A percentile compares a stretch with the other conserved stretches of the same genome.
phyloP scores from a whole-genome alignment of 2,329 filamentous ascomycete genomes.

The Teratosphaeria viscida region DNA sequence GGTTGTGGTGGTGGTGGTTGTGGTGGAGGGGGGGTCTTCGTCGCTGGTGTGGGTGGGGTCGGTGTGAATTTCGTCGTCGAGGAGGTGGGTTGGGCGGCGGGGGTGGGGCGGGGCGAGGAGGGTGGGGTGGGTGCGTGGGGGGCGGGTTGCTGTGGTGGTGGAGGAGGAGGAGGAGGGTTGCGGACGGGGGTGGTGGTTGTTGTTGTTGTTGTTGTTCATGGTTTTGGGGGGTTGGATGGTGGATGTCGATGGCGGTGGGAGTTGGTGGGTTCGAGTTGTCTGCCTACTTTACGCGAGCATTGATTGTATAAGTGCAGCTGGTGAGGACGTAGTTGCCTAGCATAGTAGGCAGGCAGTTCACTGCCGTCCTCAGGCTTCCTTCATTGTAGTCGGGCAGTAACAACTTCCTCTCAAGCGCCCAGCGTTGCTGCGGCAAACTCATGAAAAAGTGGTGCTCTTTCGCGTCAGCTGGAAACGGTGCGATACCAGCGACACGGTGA shows the following conservation, averaged over 20 bases:
- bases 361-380: too few species aligned
- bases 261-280: not conserved
- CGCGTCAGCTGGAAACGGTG: slow-evolving; percentile 66
- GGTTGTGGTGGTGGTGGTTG: slow-evolving; percentile 6
- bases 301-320: too few species aligned
- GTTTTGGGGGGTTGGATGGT: not conserved
- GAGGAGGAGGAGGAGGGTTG: slow-evolving; percentile 14
- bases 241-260: not conserved
- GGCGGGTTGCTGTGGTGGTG: slow-evolving; percentile 4
- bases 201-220: not conserved
- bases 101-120: slow-evolving; percentile 18
- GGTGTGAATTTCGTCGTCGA: slow-evolving; percentile 18
- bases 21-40: too few species aligned
- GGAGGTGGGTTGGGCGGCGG: slow-evolving; percentile 13
- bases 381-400: not conserved
- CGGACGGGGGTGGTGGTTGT: slow-evolving; percentile 5
- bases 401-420: slow-evolving; percentile 18
- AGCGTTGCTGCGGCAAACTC: slow-evolving; percentile 8
- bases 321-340: not conserved
- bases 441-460: slow-evolving; percentile 30
- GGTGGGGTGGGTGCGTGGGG: slow-evolving; percentile 14
- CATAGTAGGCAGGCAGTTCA: not conserved
- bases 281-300: not conserved
- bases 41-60: slow-evolving; percentile 14
- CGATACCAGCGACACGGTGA: slow-evolving; percentile 67